Conservation (phyloP, 306 rosid genomes). For the Morella rubra region DNA sequence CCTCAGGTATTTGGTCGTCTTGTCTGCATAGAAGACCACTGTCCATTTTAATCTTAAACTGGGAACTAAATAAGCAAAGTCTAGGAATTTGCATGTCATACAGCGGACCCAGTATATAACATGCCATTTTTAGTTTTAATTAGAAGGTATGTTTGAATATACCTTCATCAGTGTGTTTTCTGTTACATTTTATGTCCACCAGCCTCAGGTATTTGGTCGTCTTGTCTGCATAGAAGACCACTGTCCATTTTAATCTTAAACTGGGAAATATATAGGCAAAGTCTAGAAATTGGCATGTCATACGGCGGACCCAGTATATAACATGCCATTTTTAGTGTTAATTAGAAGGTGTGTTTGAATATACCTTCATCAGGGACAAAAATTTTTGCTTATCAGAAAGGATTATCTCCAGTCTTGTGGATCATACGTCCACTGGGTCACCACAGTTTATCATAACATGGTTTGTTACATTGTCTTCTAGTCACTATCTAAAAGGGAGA, state of each 20-base stretch:
- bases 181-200: conserved; percentile 14
- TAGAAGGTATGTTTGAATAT: background rate
- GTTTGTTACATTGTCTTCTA: no score
- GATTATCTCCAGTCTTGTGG: background rate
- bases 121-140: background rate
- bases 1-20: background rate
- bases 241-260: no score
- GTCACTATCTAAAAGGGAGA: no score
- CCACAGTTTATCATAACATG: no score
- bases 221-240: background rate
- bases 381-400: no score
- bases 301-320: background rate
- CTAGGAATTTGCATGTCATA: background rate
- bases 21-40: background rate
- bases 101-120: background rate
- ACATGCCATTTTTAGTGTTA: background rate
- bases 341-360: background rate
- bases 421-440: no score
- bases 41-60: background rate
- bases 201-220: conserved; percentile 1
- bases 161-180: background rate
- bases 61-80: no score
- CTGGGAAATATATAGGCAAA: no score
- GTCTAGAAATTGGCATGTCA: background rate
- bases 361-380: no score